These are phyloP conservation scores for Cyclotella cryptica DNA, from an alignment of 108 stramenopile genomes.

Conservation along the genomic window DNA sequence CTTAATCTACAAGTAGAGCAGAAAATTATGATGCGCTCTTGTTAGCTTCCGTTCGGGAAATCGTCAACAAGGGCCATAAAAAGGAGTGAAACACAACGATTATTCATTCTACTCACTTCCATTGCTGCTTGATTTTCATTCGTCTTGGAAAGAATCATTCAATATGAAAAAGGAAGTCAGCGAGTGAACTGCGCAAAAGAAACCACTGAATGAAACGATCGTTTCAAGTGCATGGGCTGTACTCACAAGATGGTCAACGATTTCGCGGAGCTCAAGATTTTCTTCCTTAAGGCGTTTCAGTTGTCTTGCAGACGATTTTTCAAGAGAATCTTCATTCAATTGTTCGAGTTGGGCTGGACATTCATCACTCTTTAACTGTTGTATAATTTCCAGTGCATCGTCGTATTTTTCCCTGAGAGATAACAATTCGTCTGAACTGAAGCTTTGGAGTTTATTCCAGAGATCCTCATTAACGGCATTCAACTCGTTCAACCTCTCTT, in stretches of 20 bases:
- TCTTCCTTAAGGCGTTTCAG: conserved; percentile 16
- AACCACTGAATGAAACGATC: neutral
- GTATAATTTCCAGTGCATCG: conserved; percentile 19
- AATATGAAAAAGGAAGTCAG: neutral
- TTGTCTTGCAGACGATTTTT: neutral
- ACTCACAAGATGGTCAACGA: conserved; percentile 22
- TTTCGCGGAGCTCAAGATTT: conserved; percentile 22
- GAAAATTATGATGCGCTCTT: too few relatives aligned
- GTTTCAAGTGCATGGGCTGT: neutral
- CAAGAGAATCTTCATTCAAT: neutral
- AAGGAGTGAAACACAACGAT: neutral
- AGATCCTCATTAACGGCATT: conserved; percentile 8
- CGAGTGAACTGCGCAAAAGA: neutral
- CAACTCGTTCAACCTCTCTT: conserved; percentile 36
- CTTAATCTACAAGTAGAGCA: neutral
- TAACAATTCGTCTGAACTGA: neutral
- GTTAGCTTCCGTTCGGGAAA: neutral
- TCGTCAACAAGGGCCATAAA: neutral
- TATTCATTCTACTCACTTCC: conserved; percentile 1
- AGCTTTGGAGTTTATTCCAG: conserved; percentile 10
- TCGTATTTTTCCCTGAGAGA: conserved; percentile 16
- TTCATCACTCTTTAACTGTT: conserved; percentile 7
- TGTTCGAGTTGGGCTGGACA: neutral
- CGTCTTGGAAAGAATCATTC: neutral
- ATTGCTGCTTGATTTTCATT: conserved; percentile 28